Evolutionary conservation across 805 yeast species (phyloP).

Genomic region (Metschnikowia lachancei): DNA sequence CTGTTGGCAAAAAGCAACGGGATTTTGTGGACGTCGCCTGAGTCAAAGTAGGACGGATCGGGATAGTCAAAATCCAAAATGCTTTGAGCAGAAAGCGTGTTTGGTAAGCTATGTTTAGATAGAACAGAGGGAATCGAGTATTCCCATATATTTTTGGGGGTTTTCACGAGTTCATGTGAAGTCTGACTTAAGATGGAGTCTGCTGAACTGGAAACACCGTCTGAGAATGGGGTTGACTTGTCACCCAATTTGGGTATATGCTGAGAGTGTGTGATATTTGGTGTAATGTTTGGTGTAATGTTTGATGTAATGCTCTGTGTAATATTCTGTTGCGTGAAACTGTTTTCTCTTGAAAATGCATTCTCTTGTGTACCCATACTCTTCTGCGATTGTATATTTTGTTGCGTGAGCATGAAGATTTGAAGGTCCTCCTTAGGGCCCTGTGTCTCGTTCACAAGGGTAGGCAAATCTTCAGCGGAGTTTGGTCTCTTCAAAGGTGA

Average conservation of each 20-base stretch:
- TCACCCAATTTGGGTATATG: too few relatives aligned
- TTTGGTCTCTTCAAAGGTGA: not conserved
- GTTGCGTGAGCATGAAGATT: constrained; percentile 15
- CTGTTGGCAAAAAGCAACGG: constrained; percentile 70
- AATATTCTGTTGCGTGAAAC: too few relatives aligned
- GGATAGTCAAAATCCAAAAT: constrained; percentile 51
- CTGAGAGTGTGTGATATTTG: too few relatives aligned
- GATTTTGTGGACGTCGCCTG: constrained; percentile 48
- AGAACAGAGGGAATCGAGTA: constrained; percentile 21
- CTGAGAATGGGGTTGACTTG: not conserved
- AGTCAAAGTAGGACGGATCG: constrained; percentile 62
- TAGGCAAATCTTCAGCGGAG: not conserved
- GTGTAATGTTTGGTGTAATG: too few relatives aligned
- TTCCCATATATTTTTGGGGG: constrained; percentile 22
- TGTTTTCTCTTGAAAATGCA: too few relatives aligned
- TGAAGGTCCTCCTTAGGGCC: constrained; percentile 9
- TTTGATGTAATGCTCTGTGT: too few relatives aligned
- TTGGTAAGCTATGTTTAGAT: constrained; percentile 15
- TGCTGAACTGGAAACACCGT: not conserved
- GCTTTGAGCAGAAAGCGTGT: constrained; percentile 43
- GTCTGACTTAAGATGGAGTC: constrained; percentile 11
- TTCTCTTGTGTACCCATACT: too few relatives aligned
- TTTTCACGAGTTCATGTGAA: constrained; percentile 7
- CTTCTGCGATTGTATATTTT: not conserved
- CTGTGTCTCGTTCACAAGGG: not conserved